Evolutionary conservation across 176 grass and related monocot genomes (phyloP).

Genomic region (Oryza australiensis): DNA sequence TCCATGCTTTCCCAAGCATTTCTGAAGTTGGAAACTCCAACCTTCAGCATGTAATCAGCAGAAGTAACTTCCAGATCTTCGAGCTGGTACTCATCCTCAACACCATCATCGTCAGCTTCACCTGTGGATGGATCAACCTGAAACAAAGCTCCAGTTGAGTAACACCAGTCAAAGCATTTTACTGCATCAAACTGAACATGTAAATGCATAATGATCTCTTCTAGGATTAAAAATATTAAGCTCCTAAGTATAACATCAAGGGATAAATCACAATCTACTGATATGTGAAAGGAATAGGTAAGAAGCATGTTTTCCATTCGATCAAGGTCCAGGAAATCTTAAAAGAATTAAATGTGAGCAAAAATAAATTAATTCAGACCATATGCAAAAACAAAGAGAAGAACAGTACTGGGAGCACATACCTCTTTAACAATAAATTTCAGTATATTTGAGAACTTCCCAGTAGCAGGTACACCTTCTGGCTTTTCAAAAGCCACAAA

Average conservation of each 20-base stretch:
- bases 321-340: background rate
- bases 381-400: background rate
- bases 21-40: conserved; percentile 89
- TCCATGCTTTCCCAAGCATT: conserved; percentile 97
- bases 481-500: conserved; percentile 97
- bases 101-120: conserved; percentile 92
- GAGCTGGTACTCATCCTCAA: conserved; percentile 97
- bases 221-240: background rate
- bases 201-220: background rate
- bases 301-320: background rate
- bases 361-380: conserved; percentile 1
- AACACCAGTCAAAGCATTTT: background rate
- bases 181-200: background rate
- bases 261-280: background rate
- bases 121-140: conserved; percentile 88
- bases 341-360: conserved; percentile 16
- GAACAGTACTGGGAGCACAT: conserved; percentile 6
- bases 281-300: background rate
- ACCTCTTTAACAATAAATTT: conserved; percentile 99
- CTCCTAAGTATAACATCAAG: background rate
- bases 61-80: conserved; percentile 87
- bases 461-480: conserved; percentile 72
- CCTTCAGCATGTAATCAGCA: conserved; percentile 95
- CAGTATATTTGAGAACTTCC: conserved; percentile 90
- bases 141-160: conserved; percentile 27